These are phyloP conservation scores for Talinum fruticosum DNA, from an alignment of 148 eudicot genomes.

Conservation along the genomic window DNA sequence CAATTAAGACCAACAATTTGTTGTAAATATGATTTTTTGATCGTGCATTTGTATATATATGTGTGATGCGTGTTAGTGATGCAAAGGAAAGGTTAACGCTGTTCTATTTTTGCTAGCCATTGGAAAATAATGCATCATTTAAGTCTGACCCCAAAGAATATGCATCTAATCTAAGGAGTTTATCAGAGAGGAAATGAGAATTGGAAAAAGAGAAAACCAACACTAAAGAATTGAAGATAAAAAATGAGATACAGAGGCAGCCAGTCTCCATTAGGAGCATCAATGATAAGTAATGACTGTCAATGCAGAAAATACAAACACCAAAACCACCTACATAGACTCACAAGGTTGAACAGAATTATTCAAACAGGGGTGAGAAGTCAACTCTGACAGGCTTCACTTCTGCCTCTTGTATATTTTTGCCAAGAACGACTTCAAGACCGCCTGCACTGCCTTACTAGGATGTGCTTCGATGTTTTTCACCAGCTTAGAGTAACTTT, in stretches of 20 bases:
- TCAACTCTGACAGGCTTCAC: constrained; percentile 21
- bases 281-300: background rate
- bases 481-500: constrained; percentile 55
- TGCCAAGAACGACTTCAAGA: constrained; percentile 76
- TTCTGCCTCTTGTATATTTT: constrained; percentile 94
- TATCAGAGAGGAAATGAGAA: too few relatives aligned
- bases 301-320: constrained; percentile 2
- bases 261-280: constrained; percentile 5
- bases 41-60: too few relatives aligned
- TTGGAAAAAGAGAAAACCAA: background rate
- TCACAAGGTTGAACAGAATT: background rate
- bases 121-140: too few relatives aligned
- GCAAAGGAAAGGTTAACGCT: too few relatives aligned
- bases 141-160: too few relatives aligned
- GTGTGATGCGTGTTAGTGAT: too few relatives aligned
- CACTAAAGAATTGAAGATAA: background rate
- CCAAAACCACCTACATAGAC: constrained; percentile 11
- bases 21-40: too few relatives aligned
- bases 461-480: constrained; percentile 75
- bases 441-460: constrained; percentile 76
- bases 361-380: background rate
- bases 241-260: constrained; percentile 1
- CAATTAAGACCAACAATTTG: too few relatives aligned
- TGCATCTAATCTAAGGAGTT: too few relatives aligned
- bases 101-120: too few relatives aligned